Evolutionary conservation across 2,329 filamentous ascomycete species (phyloP).

Genomic region (Penicillium hordei): DNA sequence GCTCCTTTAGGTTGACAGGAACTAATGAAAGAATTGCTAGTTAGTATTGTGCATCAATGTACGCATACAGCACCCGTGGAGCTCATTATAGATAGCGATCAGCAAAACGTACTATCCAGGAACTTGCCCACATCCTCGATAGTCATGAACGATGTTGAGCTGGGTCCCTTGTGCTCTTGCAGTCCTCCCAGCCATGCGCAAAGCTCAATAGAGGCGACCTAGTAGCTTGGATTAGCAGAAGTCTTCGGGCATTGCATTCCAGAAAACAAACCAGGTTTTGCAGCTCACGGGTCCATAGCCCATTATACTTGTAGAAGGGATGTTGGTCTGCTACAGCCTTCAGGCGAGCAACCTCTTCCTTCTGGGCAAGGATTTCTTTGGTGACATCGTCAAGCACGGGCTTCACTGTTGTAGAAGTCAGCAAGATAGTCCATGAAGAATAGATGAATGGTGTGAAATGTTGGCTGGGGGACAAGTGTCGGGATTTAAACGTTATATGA

Average conservation of each 20-base stretch:
- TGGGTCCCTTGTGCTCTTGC: slow-evolving; percentile 53
- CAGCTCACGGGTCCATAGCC: slow-evolving; percentile 77
- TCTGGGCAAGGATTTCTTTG: slow-evolving; percentile 67
- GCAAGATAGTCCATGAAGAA: background rate
- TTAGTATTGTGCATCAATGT: slow-evolving; percentile 1
- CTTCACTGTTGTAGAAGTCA: slow-evolving; percentile 54
- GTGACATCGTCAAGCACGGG: slow-evolving; percentile 69
- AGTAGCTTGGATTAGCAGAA: slow-evolving; percentile 43
- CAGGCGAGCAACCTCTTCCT: slow-evolving; percentile 69
- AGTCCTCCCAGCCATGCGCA: slow-evolving; percentile 80
- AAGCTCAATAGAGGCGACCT: slow-evolving; percentile 60
- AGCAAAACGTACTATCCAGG: slow-evolving; percentile 62
- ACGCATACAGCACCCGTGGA: background rate
- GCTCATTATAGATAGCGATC: slow-evolving; percentile 5
- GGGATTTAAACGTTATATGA: background rate
- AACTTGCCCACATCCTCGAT: slow-evolving; percentile 83
- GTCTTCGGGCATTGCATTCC: background rate
- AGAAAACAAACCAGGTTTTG: slow-evolving; percentile 68
- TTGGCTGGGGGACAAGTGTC: too few relatives aligned
- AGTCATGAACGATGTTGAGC: slow-evolving; percentile 70
- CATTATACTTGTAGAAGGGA: slow-evolving; percentile 98
- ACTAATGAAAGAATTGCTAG: slow-evolving; percentile 52
- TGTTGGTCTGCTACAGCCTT: slow-evolving; percentile 73
- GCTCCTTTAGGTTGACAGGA: slow-evolving; percentile 85
- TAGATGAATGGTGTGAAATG: background rate